Evolutionary conservation across 805 yeast species (phyloP).

Genomic region (Saccharomyces kudriavzevii): DNA sequence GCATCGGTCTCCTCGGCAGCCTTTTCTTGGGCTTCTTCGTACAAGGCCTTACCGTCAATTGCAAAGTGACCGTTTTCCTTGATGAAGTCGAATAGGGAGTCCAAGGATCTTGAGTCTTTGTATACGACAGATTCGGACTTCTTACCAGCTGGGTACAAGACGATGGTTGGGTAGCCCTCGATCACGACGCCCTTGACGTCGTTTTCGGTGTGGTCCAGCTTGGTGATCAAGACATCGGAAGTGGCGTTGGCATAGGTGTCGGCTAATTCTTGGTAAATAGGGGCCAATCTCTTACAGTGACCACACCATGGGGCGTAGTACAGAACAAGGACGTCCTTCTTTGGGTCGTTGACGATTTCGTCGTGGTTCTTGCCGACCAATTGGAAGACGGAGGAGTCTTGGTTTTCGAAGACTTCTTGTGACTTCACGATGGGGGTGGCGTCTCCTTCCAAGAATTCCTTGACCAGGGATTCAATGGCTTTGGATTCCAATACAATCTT

Average conservation of each 20-base stretch:
- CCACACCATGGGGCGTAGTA: conserved; percentile 99
- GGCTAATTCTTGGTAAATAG: conserved; percentile 82
- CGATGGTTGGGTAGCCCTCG: conserved; percentile 87
- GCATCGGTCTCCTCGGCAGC: conserved; percentile 8
- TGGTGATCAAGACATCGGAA: conserved; percentile 63
- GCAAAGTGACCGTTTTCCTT: conserved; percentile 55
- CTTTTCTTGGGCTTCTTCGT: conserved; percentile 17
- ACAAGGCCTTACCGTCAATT: conserved; percentile 45
- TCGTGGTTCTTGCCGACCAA: conserved; percentile 83
- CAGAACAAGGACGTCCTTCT: conserved; percentile 71
- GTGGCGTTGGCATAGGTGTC: conserved; percentile 45
- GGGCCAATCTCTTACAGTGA: conserved; percentile 88
- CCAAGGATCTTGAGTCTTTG: conserved; percentile 66
- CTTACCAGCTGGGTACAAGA: conserved; percentile 83
- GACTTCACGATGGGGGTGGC: conserved; percentile 70
- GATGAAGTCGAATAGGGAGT: conserved; percentile 62
- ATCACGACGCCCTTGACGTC: conserved; percentile 71
- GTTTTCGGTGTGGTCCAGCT: conserved; percentile 83
- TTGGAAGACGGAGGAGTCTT: conserved; percentile 64
- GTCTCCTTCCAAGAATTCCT: conserved; percentile 53
- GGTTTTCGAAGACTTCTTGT: conserved; percentile 76
- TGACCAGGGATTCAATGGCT: conserved; percentile 54
- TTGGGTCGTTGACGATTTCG: conserved; percentile 46
- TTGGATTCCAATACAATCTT: conserved; percentile 39
- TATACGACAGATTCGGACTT: conserved; percentile 56